A percentile compares a stretch with the other conserved stretches of the same genome.
Evolutionary conservation across 768 basidiomycete species (phyloP).

Genomic region (Macrolepiota fuliginosa): DNA sequence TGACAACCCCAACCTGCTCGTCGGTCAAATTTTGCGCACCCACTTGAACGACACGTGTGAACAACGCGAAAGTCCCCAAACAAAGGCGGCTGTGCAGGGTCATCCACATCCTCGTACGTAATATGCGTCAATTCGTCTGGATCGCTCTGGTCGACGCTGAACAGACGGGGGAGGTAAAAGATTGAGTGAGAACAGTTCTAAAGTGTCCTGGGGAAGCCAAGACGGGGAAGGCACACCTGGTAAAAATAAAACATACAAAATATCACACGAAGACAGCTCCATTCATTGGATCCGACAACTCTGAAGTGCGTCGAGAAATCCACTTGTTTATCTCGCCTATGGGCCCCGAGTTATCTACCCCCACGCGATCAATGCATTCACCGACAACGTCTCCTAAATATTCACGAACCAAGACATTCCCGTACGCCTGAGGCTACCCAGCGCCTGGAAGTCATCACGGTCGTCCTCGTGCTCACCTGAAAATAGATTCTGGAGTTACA

Average conservation of each 20-base stretch:
- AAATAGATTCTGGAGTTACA: too few species aligned
- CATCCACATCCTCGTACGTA: neutral
- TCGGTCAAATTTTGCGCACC: slow-evolving; percentile 30
- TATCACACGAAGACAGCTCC: neutral
- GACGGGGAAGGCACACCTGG: neutral
- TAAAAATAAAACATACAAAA: slow-evolving; percentile 1
- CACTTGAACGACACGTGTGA: slow-evolving; percentile 8
- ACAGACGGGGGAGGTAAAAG: too few species aligned
- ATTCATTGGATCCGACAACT: neutral
- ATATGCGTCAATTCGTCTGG: neutral
- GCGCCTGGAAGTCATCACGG: too few species aligned
- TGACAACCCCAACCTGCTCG: slow-evolving; percentile 30
- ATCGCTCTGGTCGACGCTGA: neutral
- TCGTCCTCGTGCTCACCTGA: too few species aligned
- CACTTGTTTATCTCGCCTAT: neutral
- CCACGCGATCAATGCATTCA: too few species aligned
- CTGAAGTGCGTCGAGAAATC: neutral
- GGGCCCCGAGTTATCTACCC: neutral
- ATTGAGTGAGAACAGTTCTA: neutral
- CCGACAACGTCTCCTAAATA: too few species aligned
- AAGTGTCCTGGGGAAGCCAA: neutral
- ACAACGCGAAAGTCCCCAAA: neutral
- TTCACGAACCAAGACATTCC: too few species aligned
- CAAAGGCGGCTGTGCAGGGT: neutral
- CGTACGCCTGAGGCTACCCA: too few species aligned